A percentile compares a stretch with the other conserved stretches of the same genome.
Conservation (phyloP, 2,329 filamentous ascomycete genomes). For the Fusarium mexicanum region DNA sequence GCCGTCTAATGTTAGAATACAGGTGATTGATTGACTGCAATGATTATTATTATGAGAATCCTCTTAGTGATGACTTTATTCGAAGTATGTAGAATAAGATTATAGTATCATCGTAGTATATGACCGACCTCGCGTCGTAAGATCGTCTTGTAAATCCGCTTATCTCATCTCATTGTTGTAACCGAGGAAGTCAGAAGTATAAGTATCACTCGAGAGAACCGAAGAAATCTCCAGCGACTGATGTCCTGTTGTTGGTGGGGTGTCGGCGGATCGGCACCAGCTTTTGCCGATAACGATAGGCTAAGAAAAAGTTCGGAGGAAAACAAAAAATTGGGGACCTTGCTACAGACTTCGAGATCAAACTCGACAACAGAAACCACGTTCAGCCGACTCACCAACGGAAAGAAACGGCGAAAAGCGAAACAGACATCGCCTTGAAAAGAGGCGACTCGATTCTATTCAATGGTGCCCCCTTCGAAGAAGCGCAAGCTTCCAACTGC, state of each 20-base stretch:
- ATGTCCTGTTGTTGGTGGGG: slow-evolving; percentile 1
- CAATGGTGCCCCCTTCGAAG: slow-evolving; percentile 48
- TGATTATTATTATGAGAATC: background rate
- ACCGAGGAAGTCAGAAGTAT: background rate
- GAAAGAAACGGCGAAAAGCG: background rate
- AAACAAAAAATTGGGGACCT: slow-evolving; percentile 33
- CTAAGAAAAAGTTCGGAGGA: slow-evolving; percentile 13
- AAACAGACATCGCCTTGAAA: background rate
- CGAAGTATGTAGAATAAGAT: background rate
- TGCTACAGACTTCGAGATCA: slow-evolving; percentile 21
- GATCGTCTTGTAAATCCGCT: background rate
- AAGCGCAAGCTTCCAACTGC: slow-evolving; percentile 53
- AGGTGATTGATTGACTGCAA: background rate
- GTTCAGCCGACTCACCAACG: background rate
- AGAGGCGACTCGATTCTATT: slow-evolving; percentile 6
- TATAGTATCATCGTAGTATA: background rate
- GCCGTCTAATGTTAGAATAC: background rate
- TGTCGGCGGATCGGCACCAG: slow-evolving; percentile 36
- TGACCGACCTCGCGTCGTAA: background rate
- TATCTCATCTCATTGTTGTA: background rate
- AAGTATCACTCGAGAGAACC: background rate
- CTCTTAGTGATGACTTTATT: background rate
- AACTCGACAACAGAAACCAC: slow-evolving; percentile 16
- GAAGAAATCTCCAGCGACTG: background rate
- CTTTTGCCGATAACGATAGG: slow-evolving; percentile 37